Base-by-base conservation (phyloP, 225 moss, liverwort and hornwort species). In the Asterella californica region DNA sequence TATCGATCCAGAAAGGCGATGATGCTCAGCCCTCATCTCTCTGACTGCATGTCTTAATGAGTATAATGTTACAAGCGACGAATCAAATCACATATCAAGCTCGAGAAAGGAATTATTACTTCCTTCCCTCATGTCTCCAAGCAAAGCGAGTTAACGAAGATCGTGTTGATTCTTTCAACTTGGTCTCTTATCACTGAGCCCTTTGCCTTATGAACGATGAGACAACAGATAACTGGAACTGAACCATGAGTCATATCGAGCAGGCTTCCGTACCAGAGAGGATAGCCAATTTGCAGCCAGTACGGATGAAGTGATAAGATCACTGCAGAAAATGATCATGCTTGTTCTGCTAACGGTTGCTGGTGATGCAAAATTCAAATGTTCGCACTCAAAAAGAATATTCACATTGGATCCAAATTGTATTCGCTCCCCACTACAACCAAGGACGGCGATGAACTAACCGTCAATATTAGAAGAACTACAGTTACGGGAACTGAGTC, bases 331-430 rank as follows among this genome's bases (percentile, higher is more conserved):
- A 30, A 86, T 59, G 27, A 86, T 77, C 82, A 86, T 86, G 79
- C 76, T 76, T 52, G 79, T 76, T 29, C 85, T 79, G 82, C 85
- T 86, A 15, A 86, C 82, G n/a, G 85, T 86, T 29, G 85, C 85
- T 17, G 85, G 85, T 77, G 85, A 86, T 27, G 85, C 85, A 55
- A 82, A 83, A 47, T 77, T 79, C 76, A 86, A 48, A 79, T 83
- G 52, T 72, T 86, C 85, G 29, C 82, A 82, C 49, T 86, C 85
- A 65, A 86, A 86, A 36, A 86, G 32, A 46, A 86, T 82, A 76
- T 82, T 82, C 22, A 86, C 76, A 29, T 86, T 79, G 24, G 79
- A 80, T 22, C 83, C 83, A 32, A 83, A 83, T 38, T 80, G 79
- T 66, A 83, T 79, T 14, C 83, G 83, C 70, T 83, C 83, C 66